Evolutionary conservation across 2,329 filamentous ascomycete genomes (phyloP).

Genomic region (Leptographium radiaticola): DNA sequence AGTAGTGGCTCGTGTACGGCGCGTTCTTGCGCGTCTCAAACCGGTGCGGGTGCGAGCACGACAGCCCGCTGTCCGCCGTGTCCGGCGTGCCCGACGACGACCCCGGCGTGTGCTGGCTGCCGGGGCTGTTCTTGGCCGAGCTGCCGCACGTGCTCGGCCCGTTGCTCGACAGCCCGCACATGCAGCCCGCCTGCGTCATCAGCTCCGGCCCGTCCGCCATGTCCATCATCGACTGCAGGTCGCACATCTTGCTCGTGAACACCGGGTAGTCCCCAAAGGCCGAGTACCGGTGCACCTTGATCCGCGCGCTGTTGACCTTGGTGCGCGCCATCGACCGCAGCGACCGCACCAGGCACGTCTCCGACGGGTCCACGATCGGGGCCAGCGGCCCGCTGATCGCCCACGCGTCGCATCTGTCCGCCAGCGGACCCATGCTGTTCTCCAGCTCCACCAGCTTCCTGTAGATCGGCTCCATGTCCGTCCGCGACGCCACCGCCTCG

Average conservation of each 20-base stretch:
- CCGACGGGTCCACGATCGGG: constrained; percentile 23
- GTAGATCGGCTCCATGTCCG: constrained; percentile 26
- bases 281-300: constrained; percentile 37
- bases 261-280: constrained; percentile 37
- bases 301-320: constrained; percentile 37
- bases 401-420: constrained; percentile 23
- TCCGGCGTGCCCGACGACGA: constrained; percentile 4
- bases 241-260: constrained; percentile 35
- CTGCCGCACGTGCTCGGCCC: background rate
- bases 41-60: background rate
- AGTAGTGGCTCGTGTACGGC: constrained; percentile 29
- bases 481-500: constrained; percentile 23
- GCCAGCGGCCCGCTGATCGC: constrained; percentile 19
- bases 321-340: constrained; percentile 33
- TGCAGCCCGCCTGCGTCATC: constrained; percentile 21
- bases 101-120: constrained; percentile 10
- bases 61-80: background rate
- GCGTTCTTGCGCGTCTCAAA: background rate
- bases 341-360: constrained; percentile 28
- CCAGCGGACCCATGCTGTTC: constrained; percentile 22
- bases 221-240: constrained; percentile 24
- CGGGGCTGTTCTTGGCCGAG: constrained; percentile 10
- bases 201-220: constrained; percentile 16
- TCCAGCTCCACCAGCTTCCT: constrained; percentile 28
- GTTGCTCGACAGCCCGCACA: constrained; percentile 15